Evolutionary conservation across 441 rosid species (phyloP).

Genomic region (Erysimum cheiri): DNA sequence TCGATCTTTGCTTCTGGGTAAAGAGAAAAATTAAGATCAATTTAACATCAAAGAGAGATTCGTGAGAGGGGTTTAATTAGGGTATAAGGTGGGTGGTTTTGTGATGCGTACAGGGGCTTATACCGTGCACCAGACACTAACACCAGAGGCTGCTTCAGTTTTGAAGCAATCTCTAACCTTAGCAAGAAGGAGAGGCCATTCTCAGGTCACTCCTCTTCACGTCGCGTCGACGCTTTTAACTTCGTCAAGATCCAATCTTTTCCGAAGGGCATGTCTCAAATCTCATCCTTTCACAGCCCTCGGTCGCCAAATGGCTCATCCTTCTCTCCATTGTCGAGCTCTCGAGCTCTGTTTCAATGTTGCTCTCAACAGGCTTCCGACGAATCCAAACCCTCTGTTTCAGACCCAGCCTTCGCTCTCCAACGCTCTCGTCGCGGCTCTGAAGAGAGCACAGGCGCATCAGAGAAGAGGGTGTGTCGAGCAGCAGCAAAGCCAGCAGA

Average conservation of each 20-base stretch:
- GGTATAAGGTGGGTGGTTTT: slow-evolving; percentile 21
- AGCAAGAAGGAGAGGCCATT: slow-evolving; percentile 49
- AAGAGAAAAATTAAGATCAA: slow-evolving; percentile 10
- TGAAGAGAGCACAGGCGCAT: slow-evolving; percentile 92
- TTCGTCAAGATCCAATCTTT: slow-evolving; percentile 44
- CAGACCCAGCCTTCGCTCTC: slow-evolving; percentile 77
- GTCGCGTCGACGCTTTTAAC: slow-evolving; percentile 44
- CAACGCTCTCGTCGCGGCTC: slow-evolving; percentile 83
- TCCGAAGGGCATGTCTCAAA: slow-evolving; percentile 47
- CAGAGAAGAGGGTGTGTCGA: slow-evolving; percentile 89
- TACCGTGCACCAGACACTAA: slow-evolving; percentile 50
- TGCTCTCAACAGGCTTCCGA: slow-evolving; percentile 83
- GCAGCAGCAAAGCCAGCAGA: slow-evolving; percentile 82
- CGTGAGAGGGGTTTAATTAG: slow-evolving; percentile 12
- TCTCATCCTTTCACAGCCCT: slow-evolving; percentile 52
- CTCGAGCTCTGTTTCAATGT: slow-evolving; percentile 96
- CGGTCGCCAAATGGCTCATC: slow-evolving; percentile 56
- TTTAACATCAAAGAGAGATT: slow-evolving; percentile 12
- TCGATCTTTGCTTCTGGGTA: slow-evolving; percentile 1
- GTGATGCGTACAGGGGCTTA: slow-evolving; percentile 50
- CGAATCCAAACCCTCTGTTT: slow-evolving; percentile 67
- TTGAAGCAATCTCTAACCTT: slow-evolving; percentile 47
- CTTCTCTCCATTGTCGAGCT: slow-evolving; percentile 81
- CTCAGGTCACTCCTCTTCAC: slow-evolving; percentile 50
- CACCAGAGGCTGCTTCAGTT: slow-evolving; percentile 53